Percentiles rank a stretch among this genome's conserved stretches.
Conservation (phyloP, 73 alveolate genomes). For the Symbiodinium natans region DNA sequence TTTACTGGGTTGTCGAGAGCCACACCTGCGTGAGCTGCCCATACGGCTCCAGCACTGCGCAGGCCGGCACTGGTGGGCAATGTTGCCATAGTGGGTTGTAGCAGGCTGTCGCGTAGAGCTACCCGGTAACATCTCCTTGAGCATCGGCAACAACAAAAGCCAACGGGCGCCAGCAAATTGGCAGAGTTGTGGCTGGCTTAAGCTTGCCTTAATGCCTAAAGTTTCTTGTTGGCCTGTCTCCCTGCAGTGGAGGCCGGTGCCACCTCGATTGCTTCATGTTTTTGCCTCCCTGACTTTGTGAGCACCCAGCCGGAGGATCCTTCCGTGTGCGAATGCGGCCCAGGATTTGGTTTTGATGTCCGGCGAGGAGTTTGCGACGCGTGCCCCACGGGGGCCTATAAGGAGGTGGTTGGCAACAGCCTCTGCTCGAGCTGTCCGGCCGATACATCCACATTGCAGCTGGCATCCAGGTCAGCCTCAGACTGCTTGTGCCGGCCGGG, state of each 20-base stretch:
- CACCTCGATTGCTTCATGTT: background rate
- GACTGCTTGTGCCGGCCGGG: slow-evolving; percentile 47
- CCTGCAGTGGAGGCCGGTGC: no score
- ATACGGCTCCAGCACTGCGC: background rate
- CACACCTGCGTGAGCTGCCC: background rate
- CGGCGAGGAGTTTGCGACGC: background rate
- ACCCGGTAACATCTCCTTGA: no score
- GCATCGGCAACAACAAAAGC: no score
- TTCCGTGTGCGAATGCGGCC: slow-evolving; percentile 25
- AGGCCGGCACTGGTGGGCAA: no score
- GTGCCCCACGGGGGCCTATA: slow-evolving; percentile 30
- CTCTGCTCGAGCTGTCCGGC: background rate
- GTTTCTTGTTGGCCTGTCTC: no score
- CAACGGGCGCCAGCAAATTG: no score
- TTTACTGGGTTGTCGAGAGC: background rate
- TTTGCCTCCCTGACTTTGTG: background rate
- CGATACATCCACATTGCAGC: background rate
- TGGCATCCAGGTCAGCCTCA: background rate
- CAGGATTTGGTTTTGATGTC: slow-evolving; percentile 22
- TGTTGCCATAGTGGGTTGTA: no score
- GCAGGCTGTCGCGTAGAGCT: no score
- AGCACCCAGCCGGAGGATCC: background rate
- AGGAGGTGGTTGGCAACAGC: background rate
- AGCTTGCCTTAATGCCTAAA: no score
- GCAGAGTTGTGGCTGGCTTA: no score